Evolutionary conservation across 1,284 basidiomycete genomes (phyloP).

Genomic region (Heterobasidion irregulare): DNA sequence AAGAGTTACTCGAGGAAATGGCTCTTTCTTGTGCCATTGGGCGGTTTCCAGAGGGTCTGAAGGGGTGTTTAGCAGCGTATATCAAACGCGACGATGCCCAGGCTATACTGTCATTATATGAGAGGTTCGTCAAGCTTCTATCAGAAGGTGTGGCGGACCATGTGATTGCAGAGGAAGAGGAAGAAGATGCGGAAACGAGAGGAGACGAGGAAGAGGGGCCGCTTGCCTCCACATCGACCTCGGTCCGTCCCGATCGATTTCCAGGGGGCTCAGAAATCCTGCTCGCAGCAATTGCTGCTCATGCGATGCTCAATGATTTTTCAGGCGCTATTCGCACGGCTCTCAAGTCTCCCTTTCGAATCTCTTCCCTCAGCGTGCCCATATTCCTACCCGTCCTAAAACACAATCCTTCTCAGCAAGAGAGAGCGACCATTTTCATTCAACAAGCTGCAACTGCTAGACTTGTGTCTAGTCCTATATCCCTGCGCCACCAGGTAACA

Average conservation of each 20-base stretch:
- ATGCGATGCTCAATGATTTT: slow-evolving; percentile 49
- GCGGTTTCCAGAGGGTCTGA: slow-evolving; percentile 32
- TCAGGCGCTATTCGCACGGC: slow-evolving; percentile 37
- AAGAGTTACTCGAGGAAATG: neutral
- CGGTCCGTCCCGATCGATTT: neutral
- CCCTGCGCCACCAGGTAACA: slow-evolving; percentile 40
- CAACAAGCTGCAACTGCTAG: slow-evolving; percentile 38
- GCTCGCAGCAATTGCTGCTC: slow-evolving; percentile 46
- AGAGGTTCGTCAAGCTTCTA: slow-evolving; percentile 22
- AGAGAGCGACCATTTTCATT: slow-evolving; percentile 35
- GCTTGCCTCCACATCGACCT: neutral
- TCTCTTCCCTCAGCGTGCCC: slow-evolving; percentile 24
- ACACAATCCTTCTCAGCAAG: slow-evolving; percentile 22
- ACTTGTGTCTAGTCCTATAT: slow-evolving; percentile 38
- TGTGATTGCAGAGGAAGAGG: neutral
- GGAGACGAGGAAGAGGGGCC: neutral
- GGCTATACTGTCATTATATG: slow-evolving; percentile 38
- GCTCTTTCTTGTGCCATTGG: slow-evolving; percentile 4
- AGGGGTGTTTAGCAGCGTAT: slow-evolving; percentile 38
- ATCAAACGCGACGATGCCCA: slow-evolving; percentile 32
- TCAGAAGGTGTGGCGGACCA: neutral
- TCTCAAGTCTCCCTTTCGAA: slow-evolving; percentile 27
- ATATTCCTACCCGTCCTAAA: slow-evolving; percentile 29
- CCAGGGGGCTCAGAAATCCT: slow-evolving; percentile 25
- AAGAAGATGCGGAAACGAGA: neutral